Conservation (phyloP, 2,329 filamentous ascomycete genomes). For the Blastomyces parvus region DNA sequence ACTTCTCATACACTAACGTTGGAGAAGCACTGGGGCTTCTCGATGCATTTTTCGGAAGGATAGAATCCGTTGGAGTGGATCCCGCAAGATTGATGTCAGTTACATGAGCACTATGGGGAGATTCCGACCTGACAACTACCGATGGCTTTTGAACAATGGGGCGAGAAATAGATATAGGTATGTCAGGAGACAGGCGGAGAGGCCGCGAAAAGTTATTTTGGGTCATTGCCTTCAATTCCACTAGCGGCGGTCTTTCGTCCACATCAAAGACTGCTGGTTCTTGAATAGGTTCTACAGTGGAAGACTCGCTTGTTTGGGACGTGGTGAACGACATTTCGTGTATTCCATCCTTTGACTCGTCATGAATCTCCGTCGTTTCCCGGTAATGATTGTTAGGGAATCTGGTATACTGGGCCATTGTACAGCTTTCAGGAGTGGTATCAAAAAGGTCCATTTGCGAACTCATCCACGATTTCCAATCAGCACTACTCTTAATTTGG, state of each 20-base stretch:
- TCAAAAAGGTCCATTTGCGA: conserved; percentile 19
- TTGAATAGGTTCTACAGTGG: not conserved
- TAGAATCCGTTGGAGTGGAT: conserved; percentile 6
- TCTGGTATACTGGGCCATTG: not conserved
- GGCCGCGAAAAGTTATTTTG: conserved; percentile 19
- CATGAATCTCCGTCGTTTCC: conserved; percentile 24
- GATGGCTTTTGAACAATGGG: conserved; percentile 13
- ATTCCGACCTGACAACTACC: conserved; percentile 6
- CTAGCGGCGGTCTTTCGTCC: conserved; percentile 6
- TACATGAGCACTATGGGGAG: conserved; percentile 8
- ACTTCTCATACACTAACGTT: conserved; percentile 10
- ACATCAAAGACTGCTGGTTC: not conserved
- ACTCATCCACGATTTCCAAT: conserved; percentile 21
- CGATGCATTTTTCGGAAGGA: conserved; percentile 9
- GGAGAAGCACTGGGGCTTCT: conserved; percentile 12
- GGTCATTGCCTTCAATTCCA: conserved; percentile 13
- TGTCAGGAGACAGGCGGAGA: conserved; percentile 14
- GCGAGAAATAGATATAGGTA: conserved; percentile 11
- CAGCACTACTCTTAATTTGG: conserved; percentile 12
- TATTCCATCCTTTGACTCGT: conserved; percentile 9
- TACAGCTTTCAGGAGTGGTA: conserved; percentile 2
- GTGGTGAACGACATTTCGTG: not conserved
- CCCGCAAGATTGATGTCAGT: not conserved
- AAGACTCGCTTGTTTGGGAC: not conserved
- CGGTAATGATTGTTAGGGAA: conserved; percentile 20